These are phyloP conservation scores for Pseudovirgaria hyperparasitica DNA, from an alignment of 2,329 filamentous ascomycete species.

Conservation along the genomic window DNA sequence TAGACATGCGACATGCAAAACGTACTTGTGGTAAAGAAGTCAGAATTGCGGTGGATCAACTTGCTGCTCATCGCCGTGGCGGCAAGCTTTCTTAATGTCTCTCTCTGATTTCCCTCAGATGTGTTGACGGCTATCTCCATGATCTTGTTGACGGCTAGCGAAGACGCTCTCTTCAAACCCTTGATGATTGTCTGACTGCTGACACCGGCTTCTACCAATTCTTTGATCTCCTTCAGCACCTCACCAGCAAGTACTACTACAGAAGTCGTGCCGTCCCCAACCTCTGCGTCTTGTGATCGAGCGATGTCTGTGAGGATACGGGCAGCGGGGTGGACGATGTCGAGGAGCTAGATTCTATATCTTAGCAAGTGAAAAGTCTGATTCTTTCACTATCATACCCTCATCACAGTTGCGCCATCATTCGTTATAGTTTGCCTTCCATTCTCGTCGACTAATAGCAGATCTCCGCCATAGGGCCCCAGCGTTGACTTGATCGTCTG, in stretches of 20 bases:
- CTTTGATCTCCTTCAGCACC: slow-evolving; percentile 92
- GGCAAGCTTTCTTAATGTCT: slow-evolving; percentile 80
- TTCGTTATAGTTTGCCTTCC: slow-evolving; percentile 97
- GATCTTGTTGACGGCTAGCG: slow-evolving; percentile 95
- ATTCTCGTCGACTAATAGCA: slow-evolving; percentile 91
- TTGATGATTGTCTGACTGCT: slow-evolving; percentile 98
- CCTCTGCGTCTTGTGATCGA: slow-evolving; percentile 96
- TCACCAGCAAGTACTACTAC: slow-evolving; percentile 96
- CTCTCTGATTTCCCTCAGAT: slow-evolving; percentile 67
- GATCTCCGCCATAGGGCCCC: slow-evolving; percentile 90
- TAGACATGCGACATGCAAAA: slow-evolving; percentile 9
- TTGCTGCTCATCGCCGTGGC: slow-evolving; percentile 99
- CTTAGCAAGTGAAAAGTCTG: background rate
- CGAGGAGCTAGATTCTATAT: slow-evolving; percentile 56
- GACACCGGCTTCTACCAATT: slow-evolving; percentile 91
- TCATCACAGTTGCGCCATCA: slow-evolving; percentile 98
- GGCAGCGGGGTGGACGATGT: slow-evolving; percentile 95
- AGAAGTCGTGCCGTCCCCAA: slow-evolving; percentile 94
- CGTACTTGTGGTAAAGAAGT: slow-evolving; percentile 94
- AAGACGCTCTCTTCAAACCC: slow-evolving; percentile 73
- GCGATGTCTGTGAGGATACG: slow-evolving; percentile 97
- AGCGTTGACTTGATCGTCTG: slow-evolving; percentile 90
- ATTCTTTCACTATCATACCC: slow-evolving; percentile 41
- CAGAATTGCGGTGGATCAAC: slow-evolving; percentile 92
- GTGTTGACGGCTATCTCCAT: slow-evolving; percentile 92